Percentiles rank a stretch among this genome's conserved stretches.
These are phyloP conservation scores for Vanrija pseudolonga DNA, from an alignment of 1,284 basidiomycete genomes.

Conservation along the genomic window DNA sequence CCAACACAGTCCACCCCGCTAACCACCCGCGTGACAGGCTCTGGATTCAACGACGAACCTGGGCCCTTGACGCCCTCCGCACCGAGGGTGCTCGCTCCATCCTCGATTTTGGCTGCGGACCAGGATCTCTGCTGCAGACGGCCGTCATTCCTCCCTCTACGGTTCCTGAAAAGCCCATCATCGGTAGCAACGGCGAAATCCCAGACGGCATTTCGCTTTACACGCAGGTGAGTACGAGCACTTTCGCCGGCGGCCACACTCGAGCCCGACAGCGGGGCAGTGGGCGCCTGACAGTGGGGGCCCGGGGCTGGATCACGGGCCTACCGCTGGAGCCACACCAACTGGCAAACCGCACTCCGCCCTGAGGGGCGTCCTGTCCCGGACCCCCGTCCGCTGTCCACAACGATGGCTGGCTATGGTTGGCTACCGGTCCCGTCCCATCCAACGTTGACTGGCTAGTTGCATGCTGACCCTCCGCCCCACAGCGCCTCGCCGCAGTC, in stretches of 20 bases:
- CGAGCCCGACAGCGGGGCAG: too few relatives aligned
- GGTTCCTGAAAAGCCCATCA: constrained; percentile 39
- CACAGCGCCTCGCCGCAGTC: constrained; percentile 44
- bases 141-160: constrained; percentile 42
- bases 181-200: constrained; percentile 3
- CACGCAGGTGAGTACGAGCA: constrained; percentile 30
- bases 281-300: too few relatives aligned
- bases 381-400: background rate
- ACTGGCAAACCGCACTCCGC: background rate
- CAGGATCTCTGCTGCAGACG: constrained; percentile 43
- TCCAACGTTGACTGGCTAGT: background rate
- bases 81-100: constrained; percentile 41
- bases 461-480: background rate
- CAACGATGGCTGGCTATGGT: background rate
- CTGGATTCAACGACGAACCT: constrained; percentile 46
- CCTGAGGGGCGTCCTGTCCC: background rate
- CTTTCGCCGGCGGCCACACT: too few relatives aligned
- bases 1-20: background rate
- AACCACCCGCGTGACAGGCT: constrained; percentile 22
- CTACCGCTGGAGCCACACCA: too few relatives aligned
- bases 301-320: too few relatives aligned
- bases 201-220: constrained; percentile 32
- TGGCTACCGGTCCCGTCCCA: too few relatives aligned
- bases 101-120: constrained; percentile 48
- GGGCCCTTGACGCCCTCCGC: constrained; percentile 45